Evolutionary conservation across 2,329 filamentous ascomycete species (phyloP), one percentile per base, ranked within the genome.

Genomic region (Byssothecium circinans): DNA sequence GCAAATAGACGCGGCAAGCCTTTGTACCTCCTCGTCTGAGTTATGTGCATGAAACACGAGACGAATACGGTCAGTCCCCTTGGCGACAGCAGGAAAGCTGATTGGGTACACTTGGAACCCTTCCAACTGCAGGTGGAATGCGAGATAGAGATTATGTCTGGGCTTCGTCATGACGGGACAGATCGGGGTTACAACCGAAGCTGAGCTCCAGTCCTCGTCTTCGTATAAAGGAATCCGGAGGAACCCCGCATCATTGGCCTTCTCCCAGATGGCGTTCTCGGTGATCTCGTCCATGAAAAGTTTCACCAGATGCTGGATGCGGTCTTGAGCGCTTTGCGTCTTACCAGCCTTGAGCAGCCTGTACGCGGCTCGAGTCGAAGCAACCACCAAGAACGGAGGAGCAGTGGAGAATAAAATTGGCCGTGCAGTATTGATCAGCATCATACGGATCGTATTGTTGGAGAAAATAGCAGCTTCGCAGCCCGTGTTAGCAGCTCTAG

Each of bases 1-100:
- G n/a, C n/a, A n/a, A n/a, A n/a, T n/a, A n/a, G n/a, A n/a, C n/a
- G n/a, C n/a, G n/a, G n/a, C n/a, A n/a, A 41, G 25, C 4, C 17
- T 18, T 14, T 41, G 14, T 14, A 49, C 11, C 79, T 69, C 18
- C 4, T 25, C 29, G 3, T 35, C 19, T 2, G 36, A 88, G 84
- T 70, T 88, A 87, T 36, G 23, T 7, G 23, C 45, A 20, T 41
- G 47, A 19, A 30, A 40, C 1, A 17, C 18, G 4, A 41, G 2
- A 4, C 30, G 12, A 11, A 46, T n/a, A 3, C 27, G 11, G 3
- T 12, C 20, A 3, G 11, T 6, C 2, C 43, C 44, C 23, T 38
- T 37, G 3, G 44, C 30, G 3, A 47, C 44, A 7, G 20, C 22
- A 5, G 44, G 44, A 20, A 20, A 47, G 15, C 7, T 4, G 2